Evolutionary conservation across 2,329 filamentous ascomycete genomes (phyloP).

Genomic region (Colletotrichum cereale): DNA sequence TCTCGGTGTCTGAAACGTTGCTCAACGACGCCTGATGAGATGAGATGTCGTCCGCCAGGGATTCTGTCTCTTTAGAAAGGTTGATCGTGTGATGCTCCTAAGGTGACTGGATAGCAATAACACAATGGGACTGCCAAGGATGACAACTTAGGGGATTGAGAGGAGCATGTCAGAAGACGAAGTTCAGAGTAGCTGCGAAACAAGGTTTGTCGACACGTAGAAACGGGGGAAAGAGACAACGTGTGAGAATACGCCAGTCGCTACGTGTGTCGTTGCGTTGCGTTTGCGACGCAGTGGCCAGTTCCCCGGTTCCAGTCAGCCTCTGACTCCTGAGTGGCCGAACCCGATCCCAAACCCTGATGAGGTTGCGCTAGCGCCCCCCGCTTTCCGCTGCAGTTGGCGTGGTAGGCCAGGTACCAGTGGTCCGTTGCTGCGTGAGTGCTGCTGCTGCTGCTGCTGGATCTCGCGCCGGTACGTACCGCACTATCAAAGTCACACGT

Average conservation of each 20-base stretch:
- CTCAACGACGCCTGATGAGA: constrained; percentile 18
- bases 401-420: constrained; percentile 3
- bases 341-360: constrained; percentile 3
- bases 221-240: not conserved
- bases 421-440: not conserved
- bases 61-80: constrained; percentile 17
- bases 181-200: not conserved
- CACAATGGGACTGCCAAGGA: constrained; percentile 14
- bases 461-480: constrained; percentile 4
- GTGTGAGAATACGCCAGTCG: constrained; percentile 7
- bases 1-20: constrained; percentile 32
- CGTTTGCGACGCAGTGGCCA: constrained; percentile 34
- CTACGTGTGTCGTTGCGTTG: constrained; percentile 40
- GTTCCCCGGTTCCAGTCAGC: constrained; percentile 6
- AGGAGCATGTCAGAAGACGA: no score
- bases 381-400: constrained; percentile 30
- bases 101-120: not conserved
- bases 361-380: constrained; percentile 20
- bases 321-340: constrained; percentile 9
- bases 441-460: not conserved
- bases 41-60: constrained; percentile 33
- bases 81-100: constrained; percentile 12
- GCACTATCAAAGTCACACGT: not conserved
- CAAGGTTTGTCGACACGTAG: constrained; percentile 13
- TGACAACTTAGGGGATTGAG: constrained; percentile 22